phyloP scores from a whole-genome alignment of 371 early-diverging fungal species.

The Mortierella sp. region DNA sequence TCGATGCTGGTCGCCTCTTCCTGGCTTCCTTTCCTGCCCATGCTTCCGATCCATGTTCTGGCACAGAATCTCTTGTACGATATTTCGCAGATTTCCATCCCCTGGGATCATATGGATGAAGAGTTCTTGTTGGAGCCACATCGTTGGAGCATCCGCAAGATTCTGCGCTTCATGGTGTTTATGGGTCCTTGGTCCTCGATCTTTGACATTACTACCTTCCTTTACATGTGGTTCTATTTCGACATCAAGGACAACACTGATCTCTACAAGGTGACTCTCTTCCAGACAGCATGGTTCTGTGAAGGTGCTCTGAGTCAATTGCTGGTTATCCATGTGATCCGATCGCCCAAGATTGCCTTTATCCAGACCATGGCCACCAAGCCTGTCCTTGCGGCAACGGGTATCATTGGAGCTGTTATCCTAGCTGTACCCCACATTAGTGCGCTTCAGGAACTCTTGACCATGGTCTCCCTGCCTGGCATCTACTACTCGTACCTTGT shows the following conservation, averaged over 20 bases:
- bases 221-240: slow-evolving; percentile 53
- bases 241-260: slow-evolving; percentile 34
- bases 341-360: slow-evolving; percentile 55
- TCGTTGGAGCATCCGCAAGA: slow-evolving; percentile 51
- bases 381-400: slow-evolving; percentile 26
- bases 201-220: slow-evolving; percentile 54
- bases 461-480: slow-evolving; percentile 32
- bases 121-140: slow-evolving; percentile 55
- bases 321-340: slow-evolving; percentile 56
- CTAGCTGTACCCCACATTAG: slow-evolving; percentile 31
- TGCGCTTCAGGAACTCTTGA: slow-evolving; percentile 19
- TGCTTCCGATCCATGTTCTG: slow-evolving; percentile 53
- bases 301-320: slow-evolving; percentile 54
- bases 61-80: slow-evolving; percentile 57
- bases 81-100: slow-evolving; percentile 53
- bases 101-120: slow-evolving; percentile 56
- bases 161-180: slow-evolving; percentile 56
- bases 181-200: slow-evolving; percentile 55
- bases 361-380: slow-evolving; percentile 42
- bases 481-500: slow-evolving; percentile 46
- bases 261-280: slow-evolving; percentile 27
- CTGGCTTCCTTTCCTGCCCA: slow-evolving; percentile 59
- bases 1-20: slow-evolving; percentile 54
- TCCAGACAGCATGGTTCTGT: slow-evolving; percentile 55
- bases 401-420: slow-evolving; percentile 18